phyloP scores from a whole-genome alignment of 2,329 filamentous ascomycete species.

The Raffaelea arxii region DNA sequence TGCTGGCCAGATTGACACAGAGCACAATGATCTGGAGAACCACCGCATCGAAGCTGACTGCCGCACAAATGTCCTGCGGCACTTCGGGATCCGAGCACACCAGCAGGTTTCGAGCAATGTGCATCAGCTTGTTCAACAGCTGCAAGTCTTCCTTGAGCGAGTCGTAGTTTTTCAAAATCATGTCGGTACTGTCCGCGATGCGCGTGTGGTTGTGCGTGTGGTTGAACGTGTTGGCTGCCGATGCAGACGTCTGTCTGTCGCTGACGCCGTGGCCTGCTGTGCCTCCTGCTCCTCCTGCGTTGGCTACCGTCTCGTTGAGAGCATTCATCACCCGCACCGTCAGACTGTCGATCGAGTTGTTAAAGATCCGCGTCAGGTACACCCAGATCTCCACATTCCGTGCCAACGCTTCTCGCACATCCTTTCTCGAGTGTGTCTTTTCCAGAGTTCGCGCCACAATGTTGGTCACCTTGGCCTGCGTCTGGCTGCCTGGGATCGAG shows the following conservation, averaged over 20 bases:
- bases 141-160: slow-evolving; percentile 52
- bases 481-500: slow-evolving; percentile 43
- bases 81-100: slow-evolving; percentile 56
- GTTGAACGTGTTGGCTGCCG: slow-evolving; percentile 1
- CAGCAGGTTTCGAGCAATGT: slow-evolving; percentile 54
- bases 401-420: slow-evolving; percentile 52
- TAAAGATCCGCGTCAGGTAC: slow-evolving; percentile 52
- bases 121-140: slow-evolving; percentile 57
- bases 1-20: slow-evolving; percentile 57
- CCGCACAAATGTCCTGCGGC: slow-evolving; percentile 55
- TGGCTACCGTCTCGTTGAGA: slow-evolving; percentile 41
- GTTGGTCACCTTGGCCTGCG: slow-evolving; percentile 42
- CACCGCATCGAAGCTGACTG: slow-evolving; percentile 55
- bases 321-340: slow-evolving; percentile 50
- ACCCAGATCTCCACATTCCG: slow-evolving; percentile 58
- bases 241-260: slow-evolving; percentile 11
- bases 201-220: slow-evolving; percentile 4
- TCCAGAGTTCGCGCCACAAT: slow-evolving; percentile 53
- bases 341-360: slow-evolving; percentile 49
- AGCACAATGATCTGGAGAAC: slow-evolving; percentile 56
- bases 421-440: slow-evolving; percentile 51
- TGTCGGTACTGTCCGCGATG: slow-evolving; percentile 45
- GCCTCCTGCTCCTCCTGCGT: slow-evolving; percentile 30
- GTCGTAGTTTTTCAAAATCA: slow-evolving; percentile 54
- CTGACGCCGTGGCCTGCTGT: slow-evolving; percentile 23